Evolutionary conservation across 2,329 filamentous ascomycete species (phyloP).

Genomic region (Gaeumannomyces sp.): DNA sequence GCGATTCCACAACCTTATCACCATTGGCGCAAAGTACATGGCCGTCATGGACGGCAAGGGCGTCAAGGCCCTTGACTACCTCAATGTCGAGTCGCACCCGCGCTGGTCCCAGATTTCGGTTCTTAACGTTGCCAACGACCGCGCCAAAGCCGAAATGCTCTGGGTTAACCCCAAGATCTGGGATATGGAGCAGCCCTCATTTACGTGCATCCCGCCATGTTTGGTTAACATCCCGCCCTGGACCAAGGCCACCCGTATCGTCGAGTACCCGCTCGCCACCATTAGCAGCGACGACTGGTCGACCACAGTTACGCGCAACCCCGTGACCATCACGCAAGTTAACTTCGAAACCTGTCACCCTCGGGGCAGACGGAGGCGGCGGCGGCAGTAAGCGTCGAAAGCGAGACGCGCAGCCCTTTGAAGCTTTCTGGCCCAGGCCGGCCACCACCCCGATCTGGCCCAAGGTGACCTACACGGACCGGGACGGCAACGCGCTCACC

Average conservation of each 20-base stretch:
- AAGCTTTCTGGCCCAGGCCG: constrained; percentile 15
- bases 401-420: constrained; percentile 9
- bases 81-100: constrained; percentile 22
- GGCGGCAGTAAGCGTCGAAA: constrained; percentile 10
- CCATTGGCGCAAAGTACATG: constrained; percentile 26
- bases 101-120: constrained; percentile 23
- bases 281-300: constrained; percentile 25
- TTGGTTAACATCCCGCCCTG: constrained; percentile 22
- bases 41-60: constrained; percentile 20
- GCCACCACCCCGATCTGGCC: constrained; percentile 20
- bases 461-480: constrained; percentile 13
- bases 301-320: constrained; percentile 22
- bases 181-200: constrained; percentile 23
- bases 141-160: constrained; percentile 15
- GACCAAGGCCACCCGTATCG: constrained; percentile 21
- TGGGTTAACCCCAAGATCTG: constrained; percentile 25
- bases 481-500: constrained; percentile 11
- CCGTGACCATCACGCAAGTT: constrained; percentile 22
- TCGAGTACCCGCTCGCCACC: constrained; percentile 26
- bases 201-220: constrained; percentile 25
- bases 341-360: constrained; percentile 20
- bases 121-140: constrained; percentile 12
- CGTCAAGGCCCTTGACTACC: constrained; percentile 22
- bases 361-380: constrained; percentile 9
- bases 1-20: constrained; percentile 22